Percentiles rank a stretch among this genome's conserved stretches.
Evolutionary conservation across 2,329 filamentous ascomycete genomes (phyloP).

Genomic region (Cytospora paraplurivora): DNA sequence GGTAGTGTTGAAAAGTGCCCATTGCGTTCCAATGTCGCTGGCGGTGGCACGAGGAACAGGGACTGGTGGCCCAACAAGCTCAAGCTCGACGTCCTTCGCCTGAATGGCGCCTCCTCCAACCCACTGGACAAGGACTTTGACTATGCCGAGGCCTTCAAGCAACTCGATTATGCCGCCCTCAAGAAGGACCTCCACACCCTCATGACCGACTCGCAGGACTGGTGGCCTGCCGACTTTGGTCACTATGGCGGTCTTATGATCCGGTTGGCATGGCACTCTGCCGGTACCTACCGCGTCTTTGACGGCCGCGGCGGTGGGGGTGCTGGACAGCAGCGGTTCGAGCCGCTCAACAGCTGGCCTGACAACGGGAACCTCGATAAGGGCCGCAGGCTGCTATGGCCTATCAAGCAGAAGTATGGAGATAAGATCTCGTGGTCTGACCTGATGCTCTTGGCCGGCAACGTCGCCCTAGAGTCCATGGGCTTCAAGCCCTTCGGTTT

Average conservation of each 20-base stretch:
- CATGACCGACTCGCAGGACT: slow-evolving; percentile 79
- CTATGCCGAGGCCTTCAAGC: slow-evolving; percentile 73
- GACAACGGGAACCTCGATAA: slow-evolving; percentile 77
- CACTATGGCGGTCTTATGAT: slow-evolving; percentile 81
- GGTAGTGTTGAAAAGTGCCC: slow-evolving; percentile 25
- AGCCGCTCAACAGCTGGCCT: slow-evolving; percentile 77
- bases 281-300: slow-evolving; percentile 74
- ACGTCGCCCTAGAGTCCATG: slow-evolving; percentile 76
- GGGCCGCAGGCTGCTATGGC: slow-evolving; percentile 73
- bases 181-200: slow-evolving; percentile 73
- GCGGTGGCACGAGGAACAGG: slow-evolving; percentile 66
- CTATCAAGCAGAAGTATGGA: slow-evolving; percentile 80
- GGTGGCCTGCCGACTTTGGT: slow-evolving; percentile 81
- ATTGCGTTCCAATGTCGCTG: slow-evolving; percentile 46
- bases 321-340: slow-evolving; percentile 75
- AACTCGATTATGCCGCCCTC: slow-evolving; percentile 67
- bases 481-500: slow-evolving; percentile 71
- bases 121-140: slow-evolving; percentile 68
- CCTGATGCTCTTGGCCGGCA: slow-evolving; percentile 67
- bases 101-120: slow-evolving; percentile 65
- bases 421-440: slow-evolving; percentile 79
- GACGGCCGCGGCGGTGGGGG: slow-evolving; percentile 77
- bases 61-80: slow-evolving; percentile 77
- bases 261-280: slow-evolving; percentile 80
- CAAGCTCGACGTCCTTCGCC: slow-evolving; percentile 71